Base-by-base conservation (phyloP, 1,284 basidiomycete genomes). In the Sphaerobolus stellatus region DNA sequence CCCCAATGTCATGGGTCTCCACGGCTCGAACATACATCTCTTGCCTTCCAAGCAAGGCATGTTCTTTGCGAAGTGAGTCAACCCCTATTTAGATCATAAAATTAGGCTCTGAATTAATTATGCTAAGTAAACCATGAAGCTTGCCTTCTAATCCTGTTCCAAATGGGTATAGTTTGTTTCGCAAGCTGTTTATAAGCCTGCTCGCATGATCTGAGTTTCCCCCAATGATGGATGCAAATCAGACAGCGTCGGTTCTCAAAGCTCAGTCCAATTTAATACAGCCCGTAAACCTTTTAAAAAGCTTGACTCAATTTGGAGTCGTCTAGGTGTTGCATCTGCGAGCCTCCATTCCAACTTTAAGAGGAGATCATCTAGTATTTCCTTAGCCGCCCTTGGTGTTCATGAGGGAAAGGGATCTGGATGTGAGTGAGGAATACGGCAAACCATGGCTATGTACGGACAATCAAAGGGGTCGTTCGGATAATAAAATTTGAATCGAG, bases 141-240 rank as follows among this genome's bases (percentile, higher is more conserved):
- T 20, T 50, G 62, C 64, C 64, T 44, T 66, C 41, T 20, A 70
- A 62, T 13, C 63, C 67, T 0, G 64, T 70, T 4, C 58, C 56
- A n/a, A 55, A 1, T 6, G 62, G 61, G 48, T 61, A 70, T 2
- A 50, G 13, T 24, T 57, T 40, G 3, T 54, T 7, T 16, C 44
- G 54, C 0, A 65, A 45, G 1, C 31, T 46, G 24, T 64, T 54
- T 5, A 70, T 70, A 1, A 62, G n/a, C 0, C 52, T 24, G 1
- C 40, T 36, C 0, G 64, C 44, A 50, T 68, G 61, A 34, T 69
- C 62, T 0, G 61, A 33, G 30, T 70, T 70, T 4, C 50, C n/a
- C n/a, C 56, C 2, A 66, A 54, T 1, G 63, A 69, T 3, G 65
- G 66, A 47, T 70, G 66, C 3, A 70, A 62, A 3, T 68, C 56